phyloP scores from a whole-genome alignment of 208 protist genomes.

The Jaenimonas drosophilae region DNA sequence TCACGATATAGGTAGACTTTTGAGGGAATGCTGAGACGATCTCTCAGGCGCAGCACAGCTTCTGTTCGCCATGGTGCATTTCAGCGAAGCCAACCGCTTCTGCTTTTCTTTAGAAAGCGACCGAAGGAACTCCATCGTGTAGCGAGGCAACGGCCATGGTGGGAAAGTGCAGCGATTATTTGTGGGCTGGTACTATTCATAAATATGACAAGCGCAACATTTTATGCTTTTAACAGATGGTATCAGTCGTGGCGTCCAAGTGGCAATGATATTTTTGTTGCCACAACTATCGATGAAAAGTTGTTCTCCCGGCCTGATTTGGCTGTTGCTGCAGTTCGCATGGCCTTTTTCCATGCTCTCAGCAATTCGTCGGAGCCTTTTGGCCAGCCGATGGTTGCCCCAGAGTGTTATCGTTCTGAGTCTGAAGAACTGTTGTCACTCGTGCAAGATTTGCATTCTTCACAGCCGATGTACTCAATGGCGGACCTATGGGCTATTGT shows the following conservation, averaged over 20 bases:
- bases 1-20: no score
- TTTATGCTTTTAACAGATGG: constrained; percentile 55
- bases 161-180: constrained; percentile 64
- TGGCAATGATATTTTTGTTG: constrained; percentile 56
- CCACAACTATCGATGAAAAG: constrained; percentile 43
- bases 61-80: no score
- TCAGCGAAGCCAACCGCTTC: constrained; percentile 4
- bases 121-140: constrained; percentile 57
- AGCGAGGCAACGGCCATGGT: constrained; percentile 76
- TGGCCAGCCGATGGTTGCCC: constrained; percentile 71
- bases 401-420: constrained; percentile 31
- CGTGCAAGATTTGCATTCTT: constrained; percentile 42
- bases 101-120: no score
- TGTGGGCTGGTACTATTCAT: constrained; percentile 61
- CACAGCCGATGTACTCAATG: constrained; percentile 60
- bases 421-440: constrained; percentile 64
- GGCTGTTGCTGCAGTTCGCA: constrained; percentile 63
- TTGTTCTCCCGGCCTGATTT: constrained; percentile 74
- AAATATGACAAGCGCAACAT: constrained; percentile 34
- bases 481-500: constrained; percentile 79
- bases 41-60: no score
- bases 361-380: constrained; percentile 69
- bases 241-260: constrained; percentile 62
- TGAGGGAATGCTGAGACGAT: no score
- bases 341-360: constrained; percentile 65